Conservation (phyloP, 1,284 basidiomycete species). For the Irpex sp. region DNA sequence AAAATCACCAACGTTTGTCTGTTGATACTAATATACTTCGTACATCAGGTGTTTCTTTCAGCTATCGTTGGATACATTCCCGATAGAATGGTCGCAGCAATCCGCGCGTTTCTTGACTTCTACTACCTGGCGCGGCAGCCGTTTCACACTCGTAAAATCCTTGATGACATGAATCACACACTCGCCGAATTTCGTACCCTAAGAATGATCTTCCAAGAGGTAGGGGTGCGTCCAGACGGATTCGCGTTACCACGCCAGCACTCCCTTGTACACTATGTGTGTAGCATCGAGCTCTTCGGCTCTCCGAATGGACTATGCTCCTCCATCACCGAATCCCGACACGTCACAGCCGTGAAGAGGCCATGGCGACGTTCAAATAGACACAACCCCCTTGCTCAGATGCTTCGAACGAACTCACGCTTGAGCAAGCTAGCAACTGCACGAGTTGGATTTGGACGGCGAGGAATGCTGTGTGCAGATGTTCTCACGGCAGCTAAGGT, state of each 20-base stretch:
- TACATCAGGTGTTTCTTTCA: constrained; percentile 12
- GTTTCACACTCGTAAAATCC: neutral
- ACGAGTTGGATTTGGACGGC: constrained; percentile 16
- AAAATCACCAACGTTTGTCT: no score
- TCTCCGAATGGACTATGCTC: constrained; percentile 22
- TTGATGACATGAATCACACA: neutral
- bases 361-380: constrained; percentile 30
- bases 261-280: constrained; percentile 17
- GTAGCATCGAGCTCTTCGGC: constrained; percentile 16
- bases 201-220: neutral
- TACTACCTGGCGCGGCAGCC: constrained; percentile 12
- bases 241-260: constrained; percentile 26
- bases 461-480: constrained; percentile 19
- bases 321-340: constrained; percentile 22
- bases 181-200: no score
- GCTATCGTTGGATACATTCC: constrained; percentile 21
- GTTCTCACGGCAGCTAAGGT: neutral
- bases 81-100: constrained; percentile 13
- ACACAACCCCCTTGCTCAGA: constrained; percentile 28
- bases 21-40: no score
- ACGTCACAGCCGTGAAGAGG: constrained; percentile 33
- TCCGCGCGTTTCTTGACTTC: constrained; percentile 18
- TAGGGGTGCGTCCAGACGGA: neutral
- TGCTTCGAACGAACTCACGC: constrained; percentile 27
- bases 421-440: constrained; percentile 27